phyloP scores from a whole-genome alignment of 2,329 filamentous ascomycete species.

The Apiospora hydei region DNA sequence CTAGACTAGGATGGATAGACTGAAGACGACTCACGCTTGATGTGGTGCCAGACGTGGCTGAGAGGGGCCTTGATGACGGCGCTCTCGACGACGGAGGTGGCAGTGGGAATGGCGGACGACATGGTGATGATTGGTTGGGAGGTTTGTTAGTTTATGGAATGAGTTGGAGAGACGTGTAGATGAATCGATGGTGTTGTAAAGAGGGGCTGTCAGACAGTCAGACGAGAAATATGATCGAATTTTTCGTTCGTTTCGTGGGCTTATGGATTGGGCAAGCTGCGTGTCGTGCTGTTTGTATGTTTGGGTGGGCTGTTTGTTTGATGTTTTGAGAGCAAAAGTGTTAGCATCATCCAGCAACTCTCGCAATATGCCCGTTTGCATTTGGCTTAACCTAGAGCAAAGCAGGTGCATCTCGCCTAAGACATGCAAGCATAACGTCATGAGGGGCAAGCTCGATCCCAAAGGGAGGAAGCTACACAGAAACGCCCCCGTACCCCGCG shows the following conservation, averaged over 20 bases:
- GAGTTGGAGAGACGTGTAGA: neutral
- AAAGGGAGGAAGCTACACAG: neutral
- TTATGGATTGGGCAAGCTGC: slow-evolving; percentile 10
- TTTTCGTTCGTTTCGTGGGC: slow-evolving; percentile 11
- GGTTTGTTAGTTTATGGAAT: neutral
- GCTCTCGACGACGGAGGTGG: slow-evolving; percentile 70
- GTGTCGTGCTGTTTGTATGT: slow-evolving; percentile 1
- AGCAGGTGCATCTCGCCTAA: neutral
- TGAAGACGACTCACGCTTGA: slow-evolving; percentile 60
- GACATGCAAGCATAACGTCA: slow-evolving; percentile 24
- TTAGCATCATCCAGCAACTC: slow-evolving; percentile 15
- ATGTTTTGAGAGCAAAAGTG: neutral
- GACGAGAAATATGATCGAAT: neutral
- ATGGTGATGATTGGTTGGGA: slow-evolving; percentile 38
- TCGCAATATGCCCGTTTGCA: neutral
- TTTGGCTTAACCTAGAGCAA: neutral
- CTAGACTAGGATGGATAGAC: slow-evolving; percentile 25
- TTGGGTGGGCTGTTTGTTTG: slow-evolving; percentile 17
- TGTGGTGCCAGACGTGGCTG: slow-evolving; percentile 73
- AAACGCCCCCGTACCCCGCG: neutral
- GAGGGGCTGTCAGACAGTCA: neutral
- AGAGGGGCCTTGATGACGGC: slow-evolving; percentile 73
- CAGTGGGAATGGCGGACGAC: slow-evolving; percentile 63
- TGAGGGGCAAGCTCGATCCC: slow-evolving; percentile 20
- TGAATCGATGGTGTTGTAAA: neutral